phyloP scores from a whole-genome alignment of 306 rosid species.

The Argentina anserina region DNA sequence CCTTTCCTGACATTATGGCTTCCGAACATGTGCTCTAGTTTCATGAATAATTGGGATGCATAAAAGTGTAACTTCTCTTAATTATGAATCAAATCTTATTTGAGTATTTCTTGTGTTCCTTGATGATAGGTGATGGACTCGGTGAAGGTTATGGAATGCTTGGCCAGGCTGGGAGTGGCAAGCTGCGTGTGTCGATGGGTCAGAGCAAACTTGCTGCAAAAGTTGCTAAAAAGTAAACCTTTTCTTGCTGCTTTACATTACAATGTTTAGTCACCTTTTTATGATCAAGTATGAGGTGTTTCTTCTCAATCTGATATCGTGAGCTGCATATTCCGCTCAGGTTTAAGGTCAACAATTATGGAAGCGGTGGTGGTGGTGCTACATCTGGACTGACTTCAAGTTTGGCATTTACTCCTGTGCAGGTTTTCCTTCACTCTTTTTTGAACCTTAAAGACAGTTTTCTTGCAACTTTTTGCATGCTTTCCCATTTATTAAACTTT shows the following conservation, averaged over 20 bases:
- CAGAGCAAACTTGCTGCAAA: slow-evolving; percentile 88
- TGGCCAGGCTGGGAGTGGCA: slow-evolving; percentile 99
- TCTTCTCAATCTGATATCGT: slow-evolving; percentile 10
- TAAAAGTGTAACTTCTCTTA: neutral
- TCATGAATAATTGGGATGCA: too few relatives aligned
- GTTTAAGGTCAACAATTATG: slow-evolving; percentile 82
- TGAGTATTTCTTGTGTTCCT: slow-evolving; percentile 23
- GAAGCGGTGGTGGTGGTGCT: slow-evolving; percentile 97
- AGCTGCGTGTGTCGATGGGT: slow-evolving; percentile 83
- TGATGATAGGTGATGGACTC: slow-evolving; percentile 74
- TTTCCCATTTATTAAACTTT: neutral
- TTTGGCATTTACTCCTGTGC: slow-evolving; percentile 96
- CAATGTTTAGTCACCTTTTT: neutral
- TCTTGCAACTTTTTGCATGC: neutral
- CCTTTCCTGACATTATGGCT: too few relatives aligned
- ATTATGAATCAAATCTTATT: neutral
- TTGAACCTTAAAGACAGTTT: slow-evolving; percentile 3
- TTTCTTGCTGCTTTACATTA: slow-evolving; percentile 6
- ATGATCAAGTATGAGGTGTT: neutral
- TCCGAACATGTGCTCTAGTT: neutral
- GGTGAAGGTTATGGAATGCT: slow-evolving; percentile 99
- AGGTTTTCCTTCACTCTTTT: slow-evolving; percentile 39
- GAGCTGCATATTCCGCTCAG: slow-evolving; percentile 35
- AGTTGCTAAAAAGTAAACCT: slow-evolving; percentile 74
- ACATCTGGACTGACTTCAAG: slow-evolving; percentile 90